Conservation (phyloP, 116 monocot species). For the Trichopus zeylanicus region DNA sequence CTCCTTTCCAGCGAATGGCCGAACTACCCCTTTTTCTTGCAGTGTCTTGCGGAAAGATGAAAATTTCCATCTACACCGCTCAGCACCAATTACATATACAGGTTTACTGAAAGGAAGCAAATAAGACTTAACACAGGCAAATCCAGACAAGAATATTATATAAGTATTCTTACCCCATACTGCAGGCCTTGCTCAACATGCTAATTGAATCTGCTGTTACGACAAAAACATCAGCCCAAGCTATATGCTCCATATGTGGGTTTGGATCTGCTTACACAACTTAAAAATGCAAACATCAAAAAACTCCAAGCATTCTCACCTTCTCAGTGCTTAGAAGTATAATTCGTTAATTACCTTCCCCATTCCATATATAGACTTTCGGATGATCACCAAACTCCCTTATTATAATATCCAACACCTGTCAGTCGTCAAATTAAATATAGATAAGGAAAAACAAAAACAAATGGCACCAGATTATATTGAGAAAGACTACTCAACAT, state of each 20-base stretch:
- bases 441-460: conserved; percentile 2
- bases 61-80: conserved; percentile 88
- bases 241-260: conserved; percentile 95
- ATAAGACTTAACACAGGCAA: neutral
- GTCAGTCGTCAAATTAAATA: neutral
- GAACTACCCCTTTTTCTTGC: conserved; percentile 51
- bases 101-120: conserved; percentile 60
- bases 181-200: conserved; percentile 98
- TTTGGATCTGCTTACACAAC: conserved; percentile 47
- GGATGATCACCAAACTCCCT: conserved; percentile 63
- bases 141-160: neutral
- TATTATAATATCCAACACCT: conserved; percentile 67
- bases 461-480: neutral
- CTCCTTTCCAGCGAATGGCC: conserved; percentile 74
- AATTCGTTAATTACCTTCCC: conserved; percentile 78
- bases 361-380: conserved; percentile 90
- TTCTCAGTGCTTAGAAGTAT: neutral
- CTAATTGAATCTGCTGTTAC: conserved; percentile 94
- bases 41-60: conserved; percentile 71
- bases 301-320: neutral
- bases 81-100: conserved; percentile 84
- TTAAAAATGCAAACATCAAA: neutral
- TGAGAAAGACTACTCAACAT: neutral
- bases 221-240: conserved; percentile 97
- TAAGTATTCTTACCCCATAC: conserved; percentile 60